A percentile compares a stretch with the other conserved stretches of the same genome.
Conservation (phyloP, 371 early-diverging fungal species). For the Funneliformis caledonium region DNA sequence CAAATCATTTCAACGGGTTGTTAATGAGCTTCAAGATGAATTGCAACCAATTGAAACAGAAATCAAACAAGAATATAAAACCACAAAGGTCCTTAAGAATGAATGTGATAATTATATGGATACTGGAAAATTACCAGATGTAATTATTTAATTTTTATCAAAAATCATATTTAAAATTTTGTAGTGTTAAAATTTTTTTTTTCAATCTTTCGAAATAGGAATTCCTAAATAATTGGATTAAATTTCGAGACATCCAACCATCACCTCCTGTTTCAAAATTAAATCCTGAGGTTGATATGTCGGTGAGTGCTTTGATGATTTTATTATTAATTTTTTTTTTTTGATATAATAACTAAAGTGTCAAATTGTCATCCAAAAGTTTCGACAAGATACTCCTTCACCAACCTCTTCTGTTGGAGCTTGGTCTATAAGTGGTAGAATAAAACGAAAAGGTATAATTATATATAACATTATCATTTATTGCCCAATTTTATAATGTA, state of each 20-base stretch:
- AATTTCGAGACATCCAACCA: conserved; percentile 35
- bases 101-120: conserved; percentile 34
- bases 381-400: conserved; percentile 39
- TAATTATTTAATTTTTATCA: not conserved
- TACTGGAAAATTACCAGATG: conserved; percentile 18
- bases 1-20: conserved; percentile 36
- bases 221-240: conserved; percentile 32
- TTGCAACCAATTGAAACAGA: conserved; percentile 32
- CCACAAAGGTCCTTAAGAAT: conserved; percentile 36
- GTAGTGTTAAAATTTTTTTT: not conserved
- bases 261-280: conserved; percentile 37
- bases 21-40: conserved; percentile 38
- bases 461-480: not conserved
- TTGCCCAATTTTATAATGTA: not conserved
- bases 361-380: not conserved
- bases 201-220: not conserved
- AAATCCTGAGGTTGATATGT: conserved; percentile 34
- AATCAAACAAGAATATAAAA: conserved; percentile 39
- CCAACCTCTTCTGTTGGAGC: conserved; percentile 34
- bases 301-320: conserved; percentile 5
- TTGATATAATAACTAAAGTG: not conserved
- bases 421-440: conserved; percentile 31
- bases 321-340: not conserved
- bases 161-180: conserved; percentile 1
- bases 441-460: conserved; percentile 39